phyloP scores from a whole-genome alignment of 768 basidiomycete species.

The Boletus patriciae region DNA sequence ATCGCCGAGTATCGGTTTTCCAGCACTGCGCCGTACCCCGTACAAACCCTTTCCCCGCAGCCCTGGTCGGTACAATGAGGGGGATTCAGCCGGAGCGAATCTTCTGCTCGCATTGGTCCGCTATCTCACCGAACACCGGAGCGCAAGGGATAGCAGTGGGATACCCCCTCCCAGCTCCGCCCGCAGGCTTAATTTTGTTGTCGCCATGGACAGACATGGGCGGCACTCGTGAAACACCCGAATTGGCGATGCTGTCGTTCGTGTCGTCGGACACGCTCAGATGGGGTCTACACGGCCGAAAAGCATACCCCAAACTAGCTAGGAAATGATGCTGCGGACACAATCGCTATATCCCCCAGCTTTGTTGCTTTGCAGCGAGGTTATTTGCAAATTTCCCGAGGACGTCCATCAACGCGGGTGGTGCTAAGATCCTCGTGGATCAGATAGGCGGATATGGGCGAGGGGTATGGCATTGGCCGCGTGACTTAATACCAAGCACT shows the following conservation, averaged over 20 bases:
- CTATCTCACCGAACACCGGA: conserved; percentile 52
- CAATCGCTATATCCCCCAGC: conserved; percentile 55
- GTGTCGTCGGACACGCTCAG: conserved; percentile 27
- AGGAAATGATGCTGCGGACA: conserved; percentile 42
- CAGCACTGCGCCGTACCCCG: conserved; percentile 39
- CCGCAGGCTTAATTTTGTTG: conserved; percentile 17
- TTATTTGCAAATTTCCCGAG: conserved; percentile 37
- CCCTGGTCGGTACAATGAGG: conserved; percentile 65
- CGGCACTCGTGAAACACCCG: conserved; percentile 6
- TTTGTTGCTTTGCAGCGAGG: conserved; percentile 39
- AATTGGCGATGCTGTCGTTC: conserved; percentile 12
- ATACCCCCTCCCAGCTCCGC: conserved; percentile 9
- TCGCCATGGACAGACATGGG: conserved; percentile 21
- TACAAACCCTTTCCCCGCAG: conserved; percentile 64
- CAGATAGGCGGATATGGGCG: conserved; percentile 39
- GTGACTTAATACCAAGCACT: conserved; percentile 28
- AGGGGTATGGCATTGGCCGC: conserved; percentile 21
- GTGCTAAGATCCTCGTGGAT: conserved; percentile 37
- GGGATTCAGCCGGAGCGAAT: conserved; percentile 73
- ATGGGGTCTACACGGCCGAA: conserved; percentile 22
- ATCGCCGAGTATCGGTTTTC: conserved; percentile 63
- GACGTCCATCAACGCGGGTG: conserved; percentile 34
- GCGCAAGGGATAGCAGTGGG: not conserved
- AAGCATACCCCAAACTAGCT: conserved; percentile 33
- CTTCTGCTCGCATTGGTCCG: conserved; percentile 59